Conservation (phyloP, 768 basidiomycete species). For the Suillus sp. region DNA sequence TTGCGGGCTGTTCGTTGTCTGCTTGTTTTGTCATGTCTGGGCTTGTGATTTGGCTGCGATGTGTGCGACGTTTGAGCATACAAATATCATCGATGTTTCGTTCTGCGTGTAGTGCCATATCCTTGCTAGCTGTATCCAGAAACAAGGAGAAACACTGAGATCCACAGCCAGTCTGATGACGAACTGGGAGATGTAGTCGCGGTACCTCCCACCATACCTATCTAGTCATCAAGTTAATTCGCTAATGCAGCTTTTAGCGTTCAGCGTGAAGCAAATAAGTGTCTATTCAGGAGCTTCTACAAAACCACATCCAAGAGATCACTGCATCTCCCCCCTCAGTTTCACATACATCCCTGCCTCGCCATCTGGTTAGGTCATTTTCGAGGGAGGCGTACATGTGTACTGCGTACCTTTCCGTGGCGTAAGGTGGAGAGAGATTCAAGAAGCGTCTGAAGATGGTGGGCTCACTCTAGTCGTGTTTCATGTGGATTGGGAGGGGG, state of each 20-base stretch:
- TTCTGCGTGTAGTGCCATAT: not conserved
- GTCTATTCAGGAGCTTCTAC: not conserved
- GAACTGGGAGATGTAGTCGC: not conserved
- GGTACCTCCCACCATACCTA: not conserved
- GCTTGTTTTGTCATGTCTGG: not conserved
- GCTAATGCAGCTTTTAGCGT: not conserved
- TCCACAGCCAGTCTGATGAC: not conserved
- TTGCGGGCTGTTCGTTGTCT: not conserved
- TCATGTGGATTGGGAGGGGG: not conserved
- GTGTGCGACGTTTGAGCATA: not conserved
- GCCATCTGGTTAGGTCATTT: not conserved
- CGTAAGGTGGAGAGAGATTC: not conserved
- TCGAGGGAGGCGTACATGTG: too few species aligned
- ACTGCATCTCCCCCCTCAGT: not conserved
- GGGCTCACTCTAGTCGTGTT: not conserved
- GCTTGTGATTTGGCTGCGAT: not conserved
- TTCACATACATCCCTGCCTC: not conserved
- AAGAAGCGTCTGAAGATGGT: not conserved
- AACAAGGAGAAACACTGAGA: not conserved
- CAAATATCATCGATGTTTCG: not conserved
- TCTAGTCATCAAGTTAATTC: not conserved
- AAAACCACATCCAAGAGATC: not conserved
- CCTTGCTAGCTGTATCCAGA: not conserved
- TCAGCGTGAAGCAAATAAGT: not conserved
- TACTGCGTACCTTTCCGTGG: not conserved